A percentile compares a stretch with the other conserved stretches of the same genome.
Conservation (phyloP, 495 filamentous ascomycete genomes). For the Pseudotulostoma volvatum region DNA sequence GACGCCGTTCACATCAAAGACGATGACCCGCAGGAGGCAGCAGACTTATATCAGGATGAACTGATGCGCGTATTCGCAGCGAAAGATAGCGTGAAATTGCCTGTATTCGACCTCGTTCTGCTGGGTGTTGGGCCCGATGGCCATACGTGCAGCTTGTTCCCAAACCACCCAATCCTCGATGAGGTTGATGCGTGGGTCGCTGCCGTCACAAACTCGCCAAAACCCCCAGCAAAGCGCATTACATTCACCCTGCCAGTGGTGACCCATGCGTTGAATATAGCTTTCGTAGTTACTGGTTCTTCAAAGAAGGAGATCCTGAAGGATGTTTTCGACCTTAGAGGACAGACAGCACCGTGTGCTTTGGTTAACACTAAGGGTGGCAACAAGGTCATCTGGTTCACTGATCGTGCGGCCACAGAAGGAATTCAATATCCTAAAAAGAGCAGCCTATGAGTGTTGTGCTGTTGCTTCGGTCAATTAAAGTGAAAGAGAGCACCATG, state of each 20-base stretch:
- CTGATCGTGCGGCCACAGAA: constrained; percentile 65
- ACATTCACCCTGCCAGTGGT: constrained; percentile 85
- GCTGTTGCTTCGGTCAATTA: too few relatives aligned
- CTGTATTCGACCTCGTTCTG: constrained; percentile 84
- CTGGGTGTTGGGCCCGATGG: constrained; percentile 91
- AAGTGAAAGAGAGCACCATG: too few relatives aligned
- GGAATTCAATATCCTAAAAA: constrained; percentile 65
- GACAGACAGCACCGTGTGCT: constrained; percentile 59
- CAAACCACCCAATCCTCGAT: constrained; percentile 68
- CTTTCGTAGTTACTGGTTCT: constrained; percentile 77
- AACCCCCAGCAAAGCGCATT: constrained; percentile 80
- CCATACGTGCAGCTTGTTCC: constrained; percentile 94
- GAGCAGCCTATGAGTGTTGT: constrained; percentile 35
- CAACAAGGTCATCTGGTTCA: constrained; percentile 89
- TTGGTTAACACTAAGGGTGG: constrained; percentile 70
- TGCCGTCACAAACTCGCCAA: constrained; percentile 79
- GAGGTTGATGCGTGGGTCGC: constrained; percentile 88
- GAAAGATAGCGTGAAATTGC: constrained; percentile 75
- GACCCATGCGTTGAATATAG: constrained; percentile 64
- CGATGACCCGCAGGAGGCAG: constrained; percentile 76
- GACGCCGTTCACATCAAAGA: constrained; percentile 55
- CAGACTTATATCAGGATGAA: constrained; percentile 83
- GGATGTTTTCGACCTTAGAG: constrained; percentile 77
- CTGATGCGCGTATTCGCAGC: constrained; percentile 69
- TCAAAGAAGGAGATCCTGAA: constrained; percentile 85